Conservation (phyloP, 345 rosid species). For the Syzygium aromaticum region DNA sequence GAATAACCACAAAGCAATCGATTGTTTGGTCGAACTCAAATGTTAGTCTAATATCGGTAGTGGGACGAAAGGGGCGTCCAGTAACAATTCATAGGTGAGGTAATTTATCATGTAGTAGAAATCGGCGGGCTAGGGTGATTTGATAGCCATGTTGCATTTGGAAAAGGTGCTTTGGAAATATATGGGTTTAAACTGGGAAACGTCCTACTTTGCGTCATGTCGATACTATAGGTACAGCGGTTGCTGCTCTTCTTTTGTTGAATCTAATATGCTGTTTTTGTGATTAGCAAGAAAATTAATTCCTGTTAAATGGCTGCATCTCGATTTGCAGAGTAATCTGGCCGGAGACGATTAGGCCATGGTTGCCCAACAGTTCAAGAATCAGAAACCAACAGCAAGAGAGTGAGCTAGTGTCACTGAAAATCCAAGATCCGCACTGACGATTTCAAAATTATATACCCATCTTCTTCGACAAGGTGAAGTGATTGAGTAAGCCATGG, state of each 20-base stretch:
- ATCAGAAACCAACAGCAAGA: conserved; percentile 44
- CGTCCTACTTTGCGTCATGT: neutral
- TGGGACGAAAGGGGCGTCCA: neutral
- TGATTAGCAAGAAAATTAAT: neutral
- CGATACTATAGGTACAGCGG: neutral
- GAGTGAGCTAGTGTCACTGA: conserved; percentile 67
- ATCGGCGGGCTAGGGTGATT: neutral
- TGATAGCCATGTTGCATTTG: neutral
- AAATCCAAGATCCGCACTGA: conserved; percentile 52
- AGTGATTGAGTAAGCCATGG: neutral
- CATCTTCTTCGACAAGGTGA: too few species aligned
- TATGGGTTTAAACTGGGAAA: neutral
- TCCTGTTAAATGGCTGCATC: neutral
- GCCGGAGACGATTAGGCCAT: conserved; percentile 63
- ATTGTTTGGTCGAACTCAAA: neutral
- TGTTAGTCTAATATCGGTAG: neutral
- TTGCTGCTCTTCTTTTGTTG: neutral
- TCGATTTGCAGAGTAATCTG: conserved; percentile 37
- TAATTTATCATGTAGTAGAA: neutral
- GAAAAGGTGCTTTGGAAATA: neutral
- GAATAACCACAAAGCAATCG: neutral
- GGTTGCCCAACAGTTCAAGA: conserved; percentile 46
- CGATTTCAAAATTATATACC: neutral
- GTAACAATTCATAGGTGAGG: neutral
- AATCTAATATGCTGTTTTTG: neutral